A percentile compares a stretch with the other conserved stretches of the same genome.
Evolutionary conservation across 129 eudicot species (phyloP).

Genomic region (Chrysanthemum makinoi): DNA sequence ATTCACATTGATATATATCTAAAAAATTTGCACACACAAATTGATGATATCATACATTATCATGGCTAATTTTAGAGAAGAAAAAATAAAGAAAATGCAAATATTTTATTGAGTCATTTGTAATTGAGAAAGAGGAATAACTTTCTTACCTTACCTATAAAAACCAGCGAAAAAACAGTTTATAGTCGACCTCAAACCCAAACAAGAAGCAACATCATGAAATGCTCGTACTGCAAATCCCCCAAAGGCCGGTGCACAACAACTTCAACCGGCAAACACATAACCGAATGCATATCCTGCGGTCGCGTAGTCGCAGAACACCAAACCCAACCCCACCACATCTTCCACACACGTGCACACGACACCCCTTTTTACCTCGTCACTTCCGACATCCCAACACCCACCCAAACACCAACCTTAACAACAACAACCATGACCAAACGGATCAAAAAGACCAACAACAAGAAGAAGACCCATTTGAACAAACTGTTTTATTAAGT

Average conservation of each 20-base stretch:
- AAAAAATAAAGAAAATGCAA: too few relatives aligned
- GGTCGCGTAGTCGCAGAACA: constrained; percentile 92
- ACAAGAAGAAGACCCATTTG: constrained; percentile 74
- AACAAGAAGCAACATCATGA: constrained; percentile 16
- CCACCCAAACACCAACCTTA: constrained; percentile 25
- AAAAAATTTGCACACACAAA: too few relatives aligned
- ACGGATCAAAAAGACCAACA: constrained; percentile 13
- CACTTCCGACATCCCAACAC: constrained; percentile 87
- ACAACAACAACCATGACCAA: constrained; percentile 17
- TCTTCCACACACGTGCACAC: constrained; percentile 91
- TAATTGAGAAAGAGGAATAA: too few relatives aligned
- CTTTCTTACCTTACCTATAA: too few relatives aligned
- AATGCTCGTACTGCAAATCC: constrained; percentile 83
- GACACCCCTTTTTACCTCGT: constrained; percentile 87
- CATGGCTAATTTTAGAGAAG: too few relatives aligned
- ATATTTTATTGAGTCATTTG: too few relatives aligned
- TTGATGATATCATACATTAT: too few relatives aligned
- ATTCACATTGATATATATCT: too few relatives aligned
- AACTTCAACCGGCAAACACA: constrained; percentile 61
- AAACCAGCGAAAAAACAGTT: too few relatives aligned
- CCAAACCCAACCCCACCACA: constrained; percentile 80
- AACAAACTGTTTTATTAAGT: constrained; percentile 79
- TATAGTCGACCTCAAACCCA: not conserved
- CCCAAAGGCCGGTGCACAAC: constrained; percentile 78
- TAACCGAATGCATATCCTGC: constrained; percentile 90